Evolutionary conservation across 768 basidiomycete genomes (phyloP).

Genomic region (Lyophyllum decastes): DNA sequence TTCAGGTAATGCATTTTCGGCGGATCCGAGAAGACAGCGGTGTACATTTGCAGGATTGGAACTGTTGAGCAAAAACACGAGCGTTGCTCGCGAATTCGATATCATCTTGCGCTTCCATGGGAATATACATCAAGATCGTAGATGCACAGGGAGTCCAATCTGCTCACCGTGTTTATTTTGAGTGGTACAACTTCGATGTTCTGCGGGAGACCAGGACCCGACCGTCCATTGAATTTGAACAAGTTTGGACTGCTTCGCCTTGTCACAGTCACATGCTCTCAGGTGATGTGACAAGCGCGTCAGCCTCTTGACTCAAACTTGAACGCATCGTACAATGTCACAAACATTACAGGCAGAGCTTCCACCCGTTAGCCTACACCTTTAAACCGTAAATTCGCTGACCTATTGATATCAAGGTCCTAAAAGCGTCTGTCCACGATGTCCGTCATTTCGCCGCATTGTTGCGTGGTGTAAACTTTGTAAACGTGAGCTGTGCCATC

Average conservation of each 20-base stretch:
- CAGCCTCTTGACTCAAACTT: too few species aligned
- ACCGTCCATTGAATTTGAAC: too few species aligned
- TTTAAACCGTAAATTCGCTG: background rate
- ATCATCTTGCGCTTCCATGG: too few species aligned
- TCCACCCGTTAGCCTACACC: background rate
- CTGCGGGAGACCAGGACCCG: too few species aligned
- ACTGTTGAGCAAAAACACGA: background rate
- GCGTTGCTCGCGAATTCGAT: background rate
- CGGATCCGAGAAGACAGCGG: background rate
- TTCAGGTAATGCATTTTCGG: background rate
- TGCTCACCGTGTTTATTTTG: too few species aligned
- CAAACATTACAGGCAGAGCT: background rate
- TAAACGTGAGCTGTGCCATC: conserved; percentile 54
- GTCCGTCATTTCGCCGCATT: conserved; percentile 79
- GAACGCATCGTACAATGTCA: background rate
- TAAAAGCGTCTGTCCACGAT: conserved; percentile 76
- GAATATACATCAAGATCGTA: too few species aligned
- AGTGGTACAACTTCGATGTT: too few species aligned
- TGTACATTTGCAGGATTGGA: background rate
- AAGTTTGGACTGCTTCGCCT: too few species aligned
- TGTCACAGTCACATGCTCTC: too few species aligned
- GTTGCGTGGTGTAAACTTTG: conserved; percentile 80
- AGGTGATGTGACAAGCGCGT: too few species aligned
- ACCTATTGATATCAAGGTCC: conserved; percentile 37
- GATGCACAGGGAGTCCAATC: too few species aligned